A percentile compares a stretch with the other conserved stretches of the same genome.
These are phyloP conservation scores for Macrophomina pseudophaseolina DNA, from an alignment of 2,329 filamentous ascomycete genomes.

Conservation along the genomic window DNA sequence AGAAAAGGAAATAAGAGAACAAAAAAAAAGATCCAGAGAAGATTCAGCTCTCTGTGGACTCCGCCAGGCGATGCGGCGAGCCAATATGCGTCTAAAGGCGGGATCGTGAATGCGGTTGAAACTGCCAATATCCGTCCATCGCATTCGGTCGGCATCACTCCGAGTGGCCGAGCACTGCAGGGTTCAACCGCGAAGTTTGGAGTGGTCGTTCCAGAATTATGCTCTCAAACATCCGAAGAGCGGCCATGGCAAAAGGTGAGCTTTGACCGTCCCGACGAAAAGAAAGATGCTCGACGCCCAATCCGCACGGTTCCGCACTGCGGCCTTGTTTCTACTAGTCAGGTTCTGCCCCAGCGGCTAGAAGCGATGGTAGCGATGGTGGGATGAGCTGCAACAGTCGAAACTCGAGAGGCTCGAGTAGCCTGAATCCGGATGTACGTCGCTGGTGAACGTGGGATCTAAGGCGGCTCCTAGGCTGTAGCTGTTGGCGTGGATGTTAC, in stretches of 20 bases:
- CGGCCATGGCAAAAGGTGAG: background rate
- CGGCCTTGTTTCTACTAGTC: background rate
- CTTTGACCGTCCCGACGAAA: background rate
- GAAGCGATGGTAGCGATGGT: constrained; percentile 21
- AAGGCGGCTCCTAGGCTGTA: constrained; percentile 4
- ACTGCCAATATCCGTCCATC: background rate
- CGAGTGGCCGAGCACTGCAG: constrained; percentile 1
- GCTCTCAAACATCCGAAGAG: constrained; percentile 4
- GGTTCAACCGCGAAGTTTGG: background rate
- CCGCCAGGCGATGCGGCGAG: background rate
- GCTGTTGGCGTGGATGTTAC: constrained; percentile 58
- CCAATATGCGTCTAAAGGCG: constrained; percentile 4
- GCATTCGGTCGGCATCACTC: background rate
- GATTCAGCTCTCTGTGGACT: background rate
- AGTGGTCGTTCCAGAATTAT: background rate
- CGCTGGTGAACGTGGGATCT: background rate
- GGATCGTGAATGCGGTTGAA: background rate
- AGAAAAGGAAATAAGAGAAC: background rate
- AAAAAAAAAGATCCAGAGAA: background rate
- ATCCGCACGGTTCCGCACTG: constrained; percentile 1
- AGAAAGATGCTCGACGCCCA: background rate
- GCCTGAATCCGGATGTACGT: constrained; percentile 9
- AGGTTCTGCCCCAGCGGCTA: background rate
- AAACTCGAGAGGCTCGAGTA: constrained; percentile 8
- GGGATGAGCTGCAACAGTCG: background rate